Conservation (phyloP, 441 rosid species). For the California macrophylla region DNA sequence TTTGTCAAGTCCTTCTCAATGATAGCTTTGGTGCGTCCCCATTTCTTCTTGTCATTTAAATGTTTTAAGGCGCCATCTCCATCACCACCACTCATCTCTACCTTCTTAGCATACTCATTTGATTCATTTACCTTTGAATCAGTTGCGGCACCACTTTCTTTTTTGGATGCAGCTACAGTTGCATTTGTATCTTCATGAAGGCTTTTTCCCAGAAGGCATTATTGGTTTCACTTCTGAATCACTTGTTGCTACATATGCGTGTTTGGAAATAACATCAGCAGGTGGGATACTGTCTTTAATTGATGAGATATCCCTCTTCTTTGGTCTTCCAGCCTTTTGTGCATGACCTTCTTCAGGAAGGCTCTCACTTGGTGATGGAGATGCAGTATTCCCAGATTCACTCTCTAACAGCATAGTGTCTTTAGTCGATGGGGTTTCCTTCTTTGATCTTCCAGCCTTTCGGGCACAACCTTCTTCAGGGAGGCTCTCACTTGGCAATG, state of each 20-base stretch:
- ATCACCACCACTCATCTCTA: constrained; percentile 28
- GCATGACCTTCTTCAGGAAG: constrained; percentile 3
- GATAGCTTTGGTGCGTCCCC: constrained; percentile 38
- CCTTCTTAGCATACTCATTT: constrained; percentile 49
- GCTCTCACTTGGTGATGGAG: constrained; percentile 3
- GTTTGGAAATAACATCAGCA: constrained; percentile 35
- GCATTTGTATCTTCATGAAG: constrained; percentile 35
- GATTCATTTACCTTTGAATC: constrained; percentile 45
- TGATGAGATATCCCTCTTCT: constrained; percentile 39
- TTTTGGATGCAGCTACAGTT: constrained; percentile 32
- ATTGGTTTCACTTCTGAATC: constrained; percentile 46
- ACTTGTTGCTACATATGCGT: constrained; percentile 38
- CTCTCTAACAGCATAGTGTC: constrained; percentile 35
- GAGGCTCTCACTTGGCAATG: background rate
- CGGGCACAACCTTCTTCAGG: constrained; percentile 7
- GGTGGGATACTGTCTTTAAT: constrained; percentile 36
- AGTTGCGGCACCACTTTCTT: constrained; percentile 34
- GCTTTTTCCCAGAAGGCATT: constrained; percentile 38
- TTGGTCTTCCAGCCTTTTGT: constrained; percentile 22
- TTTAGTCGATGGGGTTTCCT: constrained; percentile 14
- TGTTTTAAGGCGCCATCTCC: constrained; percentile 40
- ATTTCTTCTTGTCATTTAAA: constrained; percentile 46
- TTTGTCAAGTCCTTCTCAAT: constrained; percentile 36
- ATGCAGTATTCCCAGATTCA: constrained; percentile 12
- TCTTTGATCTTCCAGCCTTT: constrained; percentile 27